These are phyloP conservation scores for Leccinum colubrinum DNA, from an alignment of 1,284 basidiomycete genomes.

Conservation along the genomic window DNA sequence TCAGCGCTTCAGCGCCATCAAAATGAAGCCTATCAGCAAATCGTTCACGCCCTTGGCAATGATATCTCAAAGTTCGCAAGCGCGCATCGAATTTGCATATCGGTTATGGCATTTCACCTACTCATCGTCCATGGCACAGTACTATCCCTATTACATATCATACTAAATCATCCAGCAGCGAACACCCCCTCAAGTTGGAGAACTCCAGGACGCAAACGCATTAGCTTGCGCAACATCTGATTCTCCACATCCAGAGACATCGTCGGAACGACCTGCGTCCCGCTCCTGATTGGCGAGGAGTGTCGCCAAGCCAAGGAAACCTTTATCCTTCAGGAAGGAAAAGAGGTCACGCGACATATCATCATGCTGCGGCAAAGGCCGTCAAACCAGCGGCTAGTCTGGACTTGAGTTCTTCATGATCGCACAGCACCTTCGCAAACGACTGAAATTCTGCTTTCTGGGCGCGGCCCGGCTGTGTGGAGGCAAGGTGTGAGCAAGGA, in stretches of 20 bases:
- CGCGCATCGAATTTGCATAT: background rate
- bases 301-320: background rate
- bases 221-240: conserved; percentile 4
- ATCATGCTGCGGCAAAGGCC: conserved; percentile 11
- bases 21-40: background rate
- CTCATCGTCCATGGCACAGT: conserved; percentile 7
- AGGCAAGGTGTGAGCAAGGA: conserved; percentile 1
- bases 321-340: conserved; percentile 4
- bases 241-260: conserved; percentile 13
- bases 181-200: background rate
- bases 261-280: conserved; percentile 10
- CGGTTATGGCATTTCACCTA: conserved; percentile 1
- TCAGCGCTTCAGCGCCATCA: conserved; percentile 2
- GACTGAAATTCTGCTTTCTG: conserved; percentile 49
- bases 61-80: background rate
- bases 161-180: conserved; percentile 15
- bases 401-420: conserved; percentile 26
- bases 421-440: conserved; percentile 44
- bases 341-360: conserved; percentile 6
- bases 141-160: conserved; percentile 21
- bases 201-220: conserved; percentile 14
- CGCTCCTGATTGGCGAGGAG: background rate
- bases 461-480: conserved; percentile 46
- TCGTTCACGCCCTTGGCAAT: background rate
- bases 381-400: conserved; percentile 2